Percentiles rank a stretch among this genome's conserved stretches.
Conservation (phyloP, 495 filamentous ascomycete species). For the Paragyromitra xinjiangensis region DNA sequence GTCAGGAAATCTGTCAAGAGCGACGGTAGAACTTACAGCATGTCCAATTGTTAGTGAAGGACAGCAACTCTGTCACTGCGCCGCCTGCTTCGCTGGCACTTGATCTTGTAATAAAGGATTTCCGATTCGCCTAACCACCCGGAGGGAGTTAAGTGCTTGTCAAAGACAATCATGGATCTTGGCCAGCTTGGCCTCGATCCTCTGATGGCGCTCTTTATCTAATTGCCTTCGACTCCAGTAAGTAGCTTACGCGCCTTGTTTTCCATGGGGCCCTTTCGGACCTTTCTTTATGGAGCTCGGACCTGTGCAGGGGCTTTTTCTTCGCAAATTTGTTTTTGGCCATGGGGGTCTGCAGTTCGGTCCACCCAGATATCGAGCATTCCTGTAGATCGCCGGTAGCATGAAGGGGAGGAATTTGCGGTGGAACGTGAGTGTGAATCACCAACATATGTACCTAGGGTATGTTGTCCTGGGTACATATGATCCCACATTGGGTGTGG, state of each 20-base stretch:
- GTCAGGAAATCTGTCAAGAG: background rate
- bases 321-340: constrained; percentile 12
- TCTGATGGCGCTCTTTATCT: constrained; percentile 77
- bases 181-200: constrained; percentile 95
- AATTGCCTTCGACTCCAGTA: background rate
- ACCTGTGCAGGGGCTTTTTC: constrained; percentile 3
- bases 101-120: constrained; percentile 99
- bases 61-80: constrained; percentile 5
- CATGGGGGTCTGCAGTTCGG: constrained; percentile 1
- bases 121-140: constrained; percentile 96
- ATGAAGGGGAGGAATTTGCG: constrained; percentile 9
- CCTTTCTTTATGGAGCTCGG: constrained; percentile 12
- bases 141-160: constrained; percentile 92
- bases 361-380: constrained; percentile 4
- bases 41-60: background rate
- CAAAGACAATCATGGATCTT: constrained; percentile 98
- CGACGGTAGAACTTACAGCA: constrained; percentile 7
- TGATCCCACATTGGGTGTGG: constrained; percentile 16
- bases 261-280: background rate
- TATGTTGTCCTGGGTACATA: constrained; percentile 23
- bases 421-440: constrained; percentile 27
- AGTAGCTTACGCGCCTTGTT: background rate
- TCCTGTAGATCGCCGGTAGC: constrained; percentile 7
- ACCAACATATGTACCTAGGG: constrained; percentile 28
- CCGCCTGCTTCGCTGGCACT: constrained; percentile 46